Conservation (phyloP, 2,329 filamentous ascomycete species). For the Fusarium brachygibbosum region DNA sequence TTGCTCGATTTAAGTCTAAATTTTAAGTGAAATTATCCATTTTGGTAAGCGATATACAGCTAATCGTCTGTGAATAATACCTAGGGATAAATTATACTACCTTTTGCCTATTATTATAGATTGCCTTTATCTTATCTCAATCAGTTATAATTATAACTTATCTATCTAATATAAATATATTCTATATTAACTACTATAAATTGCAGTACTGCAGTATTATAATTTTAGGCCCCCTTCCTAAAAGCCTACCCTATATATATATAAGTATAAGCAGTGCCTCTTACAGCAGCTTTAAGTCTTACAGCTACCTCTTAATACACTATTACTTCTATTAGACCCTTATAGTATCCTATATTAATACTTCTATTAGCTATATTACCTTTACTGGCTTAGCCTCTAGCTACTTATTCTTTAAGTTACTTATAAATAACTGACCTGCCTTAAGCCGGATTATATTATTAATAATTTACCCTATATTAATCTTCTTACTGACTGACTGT, state of each 20-base stretch:
- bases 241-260: background rate
- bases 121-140: background rate
- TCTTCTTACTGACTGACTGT: background rate
- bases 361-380: background rate
- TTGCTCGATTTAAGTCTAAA: too few species aligned
- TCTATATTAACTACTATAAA: background rate
- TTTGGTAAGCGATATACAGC: too few species aligned
- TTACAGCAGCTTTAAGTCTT: background rate
- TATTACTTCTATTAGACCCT: background rate
- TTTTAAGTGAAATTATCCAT: too few species aligned
- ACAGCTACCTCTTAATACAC: background rate
- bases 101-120: background rate
- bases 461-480: background rate
- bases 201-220: background rate
- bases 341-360: background rate
- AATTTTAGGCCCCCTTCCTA: background rate
- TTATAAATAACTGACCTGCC: background rate
- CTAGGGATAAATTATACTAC: background rate
- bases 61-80: too few species aligned
- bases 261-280: background rate
- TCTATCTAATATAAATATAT: background rate
- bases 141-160: background rate
- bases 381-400: background rate
- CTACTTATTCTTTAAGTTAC: background rate
- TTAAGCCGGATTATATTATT: background rate